Evolutionary conservation across 176 grass and related monocot genomes (phyloP), one percentile per base, ranked within the genome.

Genomic region (Luzula sylvatica): DNA sequence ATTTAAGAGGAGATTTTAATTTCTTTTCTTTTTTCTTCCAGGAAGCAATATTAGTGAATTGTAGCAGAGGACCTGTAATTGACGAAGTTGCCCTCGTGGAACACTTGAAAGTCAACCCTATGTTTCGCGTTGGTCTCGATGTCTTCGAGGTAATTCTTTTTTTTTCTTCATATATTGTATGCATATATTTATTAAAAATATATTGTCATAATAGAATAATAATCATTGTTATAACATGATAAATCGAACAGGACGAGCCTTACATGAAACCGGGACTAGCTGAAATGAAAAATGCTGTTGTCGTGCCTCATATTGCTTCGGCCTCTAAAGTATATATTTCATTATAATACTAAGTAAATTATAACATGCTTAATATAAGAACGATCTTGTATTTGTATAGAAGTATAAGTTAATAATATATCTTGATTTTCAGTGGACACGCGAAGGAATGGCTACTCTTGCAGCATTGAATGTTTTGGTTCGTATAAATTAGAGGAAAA

Each of bases 391-490:
- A 35, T 35, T 35, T 7, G 5, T 35, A 35, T 35, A 35, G 30
- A 35, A 35, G 23, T 24, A 52, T 52, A 22, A 11, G 13, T 11
- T 52, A 11, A 22, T 11, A 52, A 15, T 52, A 18, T 15, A 17
- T 52, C 2, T 15, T 13, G 35, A 9, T 46, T 50, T 67, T 42
- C 66, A 87, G 88, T 94, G 79, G 82, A 87, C 88, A 13, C 88
- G 88, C n/a, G 82, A 94, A 62, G 82, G 82, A 73, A 94, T 94
- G 88, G 78, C 88, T 15, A 79, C 90, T 6, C 90, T 95, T 70
- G 27, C 83, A 55, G 90, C 84, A 66, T 73, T 96, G 17, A 96
- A 96, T 69, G 84, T 96, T 40, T 73, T 96, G 50, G 90, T 89
- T 75, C 75, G 90, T 44, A 29, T 26, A 42, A 27, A 39, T 7